Base-by-base conservation (phyloP, 2,329 filamentous ascomycete species). In the Penicillium corylophilum region DNA sequence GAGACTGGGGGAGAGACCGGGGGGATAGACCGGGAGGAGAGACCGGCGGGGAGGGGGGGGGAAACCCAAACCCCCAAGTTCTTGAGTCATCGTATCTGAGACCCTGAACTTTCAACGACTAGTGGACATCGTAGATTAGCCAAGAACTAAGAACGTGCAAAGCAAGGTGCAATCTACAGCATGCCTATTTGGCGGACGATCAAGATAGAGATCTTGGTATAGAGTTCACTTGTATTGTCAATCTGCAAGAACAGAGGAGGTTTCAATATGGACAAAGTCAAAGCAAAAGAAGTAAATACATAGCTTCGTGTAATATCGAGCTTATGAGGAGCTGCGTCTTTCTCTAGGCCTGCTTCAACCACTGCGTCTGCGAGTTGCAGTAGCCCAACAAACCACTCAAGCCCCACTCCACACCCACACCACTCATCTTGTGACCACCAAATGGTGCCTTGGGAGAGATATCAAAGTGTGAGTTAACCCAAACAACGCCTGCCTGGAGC, bases 401-500 rank as follows among this genome's bases (percentile, higher is more conserved):
- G 0, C 76, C 76, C 65, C 71, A 76, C 46, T 82, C 79, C 48
- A 71, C 70, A 0, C 80, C 79, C 1, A 81, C 59, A 0, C 79
- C 80, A 44, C 79, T 82, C 29, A 75, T 56, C 65, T 82, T 82
- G 59, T 79, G 74, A 0, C 81, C 79, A 0, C 76, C 77, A 55
- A 79, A 81, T 0, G 78, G 73, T 2, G 69, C 69, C 22, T 48
- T 48, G 0, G 65, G 64, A 13, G 50, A 43, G 1, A 65, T 53
- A 5, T 69, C 67, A 44, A 68, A 65, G 48, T 74, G 71, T 10
- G 65, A 64, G 50, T 87, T 86, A 57, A 86, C 79, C 78, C 82
- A 86, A 1, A 87, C 79, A 10, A 71, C 79, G 0, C 84, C 84
- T 0, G 80, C 77, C 59, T 84, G 78, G 10, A 87, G 64, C 42